phyloP scores from a whole-genome alignment of 352 stramenopile species.

The Phytophthora pseudosyringae region DNA sequence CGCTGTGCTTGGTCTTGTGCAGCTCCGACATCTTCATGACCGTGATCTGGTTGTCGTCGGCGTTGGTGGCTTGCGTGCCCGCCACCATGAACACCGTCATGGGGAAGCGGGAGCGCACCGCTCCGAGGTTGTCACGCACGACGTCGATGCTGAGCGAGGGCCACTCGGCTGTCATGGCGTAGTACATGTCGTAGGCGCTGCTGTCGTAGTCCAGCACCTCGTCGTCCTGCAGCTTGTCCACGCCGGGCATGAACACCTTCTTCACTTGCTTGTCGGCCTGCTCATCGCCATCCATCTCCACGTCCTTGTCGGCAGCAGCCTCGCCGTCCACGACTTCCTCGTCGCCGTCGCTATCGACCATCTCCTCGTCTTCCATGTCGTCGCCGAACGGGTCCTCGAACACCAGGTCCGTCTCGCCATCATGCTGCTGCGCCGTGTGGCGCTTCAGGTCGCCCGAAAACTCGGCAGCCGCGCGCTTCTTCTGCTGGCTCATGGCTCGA shows the following conservation, averaged over 20 bases:
- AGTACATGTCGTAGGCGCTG: conserved; percentile 99
- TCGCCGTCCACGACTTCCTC: conserved; percentile 70
- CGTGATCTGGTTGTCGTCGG: conserved; percentile 96
- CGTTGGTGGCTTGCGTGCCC: conserved; percentile 95
- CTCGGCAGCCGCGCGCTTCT: conserved; percentile 73
- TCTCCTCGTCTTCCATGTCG: conserved; percentile 91
- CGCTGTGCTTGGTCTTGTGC: conserved; percentile 92
- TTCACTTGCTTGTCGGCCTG: conserved; percentile 62
- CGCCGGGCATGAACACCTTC: conserved; percentile 95
- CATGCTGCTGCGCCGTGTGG: conserved; percentile 37
- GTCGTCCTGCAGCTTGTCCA: conserved; percentile 91
- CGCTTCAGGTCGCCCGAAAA: conserved; percentile 58
- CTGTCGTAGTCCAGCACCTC: conserved; percentile 99
- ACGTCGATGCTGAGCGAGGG: conserved; percentile 98
- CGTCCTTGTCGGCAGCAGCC: conserved; percentile 50
- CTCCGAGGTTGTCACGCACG: conserved; percentile 95
- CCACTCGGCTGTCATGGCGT: conserved; percentile 98
- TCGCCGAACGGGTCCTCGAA: conserved; percentile 92
- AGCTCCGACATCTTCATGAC: conserved; percentile 98
- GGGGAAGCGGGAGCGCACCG: conserved; percentile 93
- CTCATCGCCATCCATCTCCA: conserved; percentile 79
- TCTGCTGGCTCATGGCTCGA: conserved; percentile 57
- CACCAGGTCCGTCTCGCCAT: conserved; percentile 66
- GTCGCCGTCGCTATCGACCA: conserved; percentile 84
- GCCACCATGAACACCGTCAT: conserved; percentile 96